phyloP scores from a whole-genome alignment of 257 asterid species.

The Salvia rosmarinus region DNA sequence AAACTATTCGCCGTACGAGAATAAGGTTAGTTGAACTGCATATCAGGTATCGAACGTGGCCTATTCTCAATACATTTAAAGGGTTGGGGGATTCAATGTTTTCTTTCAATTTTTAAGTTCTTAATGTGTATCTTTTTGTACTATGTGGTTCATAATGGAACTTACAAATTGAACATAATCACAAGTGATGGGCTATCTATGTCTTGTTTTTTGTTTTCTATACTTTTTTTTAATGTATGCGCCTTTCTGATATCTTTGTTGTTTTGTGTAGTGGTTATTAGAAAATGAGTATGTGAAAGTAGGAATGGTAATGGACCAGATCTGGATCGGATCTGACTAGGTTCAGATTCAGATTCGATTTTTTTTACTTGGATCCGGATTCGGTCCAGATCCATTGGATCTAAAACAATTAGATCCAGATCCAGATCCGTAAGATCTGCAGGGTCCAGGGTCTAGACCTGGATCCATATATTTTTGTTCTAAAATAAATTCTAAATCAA shows the following conservation, averaged over 20 bases:
- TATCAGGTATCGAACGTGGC: slow-evolving; percentile 14
- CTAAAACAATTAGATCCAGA: no score
- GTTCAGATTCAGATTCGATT: no score
- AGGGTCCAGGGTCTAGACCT: no score
- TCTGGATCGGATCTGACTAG: no score
- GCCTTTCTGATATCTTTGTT: slow-evolving; percentile 10
- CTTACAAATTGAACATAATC: slow-evolving; percentile 6
- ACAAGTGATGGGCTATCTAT: neutral
- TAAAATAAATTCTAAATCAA: no score
- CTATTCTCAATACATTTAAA: neutral
- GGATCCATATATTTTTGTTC: no score
- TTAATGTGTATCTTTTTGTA: slow-evolving; percentile 5
- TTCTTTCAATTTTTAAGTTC: slow-evolving; percentile 1
- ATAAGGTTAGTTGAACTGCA: slow-evolving; percentile 30
- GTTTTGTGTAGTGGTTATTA: slow-evolving; percentile 13
- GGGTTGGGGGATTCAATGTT: neutral
- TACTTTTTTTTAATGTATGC: neutral
- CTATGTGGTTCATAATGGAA: slow-evolving; percentile 23
- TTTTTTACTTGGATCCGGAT: no score
- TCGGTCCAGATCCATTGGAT: no score
- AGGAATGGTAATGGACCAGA: no score
- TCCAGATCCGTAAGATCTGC: no score
- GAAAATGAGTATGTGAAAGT: slow-evolving; percentile 1
- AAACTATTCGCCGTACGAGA: slow-evolving; percentile 25
- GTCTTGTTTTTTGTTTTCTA: neutral